Percentiles rank a stretch among this genome's conserved stretches.
Evolutionary conservation across 768 basidiomycete genomes (phyloP).

Genomic region (Harrya chromipes): DNA sequence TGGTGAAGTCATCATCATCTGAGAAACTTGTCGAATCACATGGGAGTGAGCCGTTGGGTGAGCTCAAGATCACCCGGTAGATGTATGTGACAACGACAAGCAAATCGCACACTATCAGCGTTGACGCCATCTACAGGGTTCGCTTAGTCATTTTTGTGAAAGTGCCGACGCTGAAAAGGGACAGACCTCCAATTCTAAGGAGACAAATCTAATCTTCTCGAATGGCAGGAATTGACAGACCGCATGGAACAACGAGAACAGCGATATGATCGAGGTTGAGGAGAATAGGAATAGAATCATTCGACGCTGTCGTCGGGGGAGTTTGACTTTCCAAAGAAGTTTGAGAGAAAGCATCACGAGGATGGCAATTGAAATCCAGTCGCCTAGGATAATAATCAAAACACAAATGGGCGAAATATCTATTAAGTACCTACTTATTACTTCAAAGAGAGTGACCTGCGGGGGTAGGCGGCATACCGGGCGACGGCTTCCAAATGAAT

Average conservation of each 20-base stretch:
- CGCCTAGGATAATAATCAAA: not conserved
- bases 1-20: not conserved
- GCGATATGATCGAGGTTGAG: not conserved
- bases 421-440: not conserved
- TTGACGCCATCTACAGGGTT: not conserved
- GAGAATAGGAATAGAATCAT: not conserved
- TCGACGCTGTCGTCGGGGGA: conserved; percentile 1
- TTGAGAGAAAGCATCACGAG: not conserved
- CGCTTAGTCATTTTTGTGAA: not conserved
- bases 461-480: not conserved
- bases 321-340: not conserved
- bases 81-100: conserved; percentile 11
- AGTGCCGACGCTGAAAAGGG: not conserved
- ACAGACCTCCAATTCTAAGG: not conserved
- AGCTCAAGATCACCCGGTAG: conserved; percentile 2
- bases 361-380: not conserved
- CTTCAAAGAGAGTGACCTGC: not conserved
- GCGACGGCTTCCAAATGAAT: not conserved
- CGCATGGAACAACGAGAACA: not conserved
- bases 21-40: not conserved
- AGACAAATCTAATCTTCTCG: not conserved
- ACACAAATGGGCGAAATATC: not conserved
- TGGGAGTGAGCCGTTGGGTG: not conserved
- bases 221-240: not conserved
- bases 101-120: conserved; percentile 13